These are phyloP conservation scores for Aspergillus transmontanensis DNA, from an alignment of 2,329 filamentous ascomycete species.

Conservation along the genomic window DNA sequence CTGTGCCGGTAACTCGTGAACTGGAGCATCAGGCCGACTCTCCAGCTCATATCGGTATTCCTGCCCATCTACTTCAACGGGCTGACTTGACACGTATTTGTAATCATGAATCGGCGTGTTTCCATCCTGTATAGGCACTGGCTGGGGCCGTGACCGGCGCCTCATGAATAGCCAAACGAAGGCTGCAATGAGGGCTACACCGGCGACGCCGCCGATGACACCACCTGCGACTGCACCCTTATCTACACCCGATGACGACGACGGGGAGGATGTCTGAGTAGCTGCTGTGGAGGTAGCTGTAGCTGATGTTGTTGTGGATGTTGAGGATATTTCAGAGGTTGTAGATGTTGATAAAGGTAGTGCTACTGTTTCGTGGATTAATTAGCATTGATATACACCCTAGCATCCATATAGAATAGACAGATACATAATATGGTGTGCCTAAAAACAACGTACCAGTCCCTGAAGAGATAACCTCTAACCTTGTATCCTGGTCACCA, in stretches of 20 bases:
- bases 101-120: neutral
- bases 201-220: slow-evolving; percentile 6
- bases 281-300: neutral
- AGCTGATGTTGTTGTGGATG: neutral
- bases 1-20: neutral
- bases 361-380: neutral
- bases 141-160: neutral
- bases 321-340: neutral
- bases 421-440: neutral
- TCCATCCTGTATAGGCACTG: neutral
- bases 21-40: neutral
- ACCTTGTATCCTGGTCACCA: neutral
- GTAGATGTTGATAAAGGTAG: neutral
- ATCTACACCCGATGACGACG: neutral
- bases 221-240: slow-evolving; percentile 7
- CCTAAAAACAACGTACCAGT: neutral
- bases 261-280: neutral
- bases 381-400: neutral
- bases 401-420: neutral
- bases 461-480: slow-evolving; percentile 2
- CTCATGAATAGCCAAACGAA: slow-evolving; percentile 4
- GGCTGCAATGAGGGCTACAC: slow-evolving; percentile 1
- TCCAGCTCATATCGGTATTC: neutral
- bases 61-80: neutral
- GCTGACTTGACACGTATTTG: neutral